Evolutionary conservation across 306 rosid genomes (phyloP), one percentile per base, ranked within the genome.

Genomic region (Sicyos edulis): DNA sequence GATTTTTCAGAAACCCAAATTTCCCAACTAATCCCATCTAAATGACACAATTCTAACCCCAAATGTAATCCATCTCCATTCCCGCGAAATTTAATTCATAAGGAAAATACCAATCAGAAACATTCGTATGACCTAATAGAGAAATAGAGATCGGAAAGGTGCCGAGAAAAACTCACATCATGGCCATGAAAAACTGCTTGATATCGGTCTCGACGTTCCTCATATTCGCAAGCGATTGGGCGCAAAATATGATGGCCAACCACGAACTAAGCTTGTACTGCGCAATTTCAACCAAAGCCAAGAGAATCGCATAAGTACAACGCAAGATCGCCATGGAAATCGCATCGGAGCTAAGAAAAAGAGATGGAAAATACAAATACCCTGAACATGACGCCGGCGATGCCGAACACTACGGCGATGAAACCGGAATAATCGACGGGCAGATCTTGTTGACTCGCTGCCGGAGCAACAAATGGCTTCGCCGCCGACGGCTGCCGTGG

Each of bases 301-400:
- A 34, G 16, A 49, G 40, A 52, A 10, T 45, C 0, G 32, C 13
- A 49, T 16, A 32, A 62, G 70, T 73, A 19, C 37, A 50, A 26
- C 0, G 29, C 12, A 13, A 73, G 67, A 77, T 60, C 70, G 0
- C 20, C 45, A 52, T 52, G 17, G 16, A 16, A 45, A 24, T 6
- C n/a, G 26, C 8, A 29, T 20, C 9, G 6, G 15, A 50, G 24
- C 51, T 50, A 1, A 24, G 20, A 20, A 20, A 57, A 10, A 2
- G 56, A 40, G 6, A 0, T 4, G 8, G 4, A 6, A 37, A 37
- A 10, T 17, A 52, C 15, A 32, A n/a, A 14, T 72, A 74, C 98
- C 88, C 99, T 87, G 74, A 93, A 93, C 99, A 93, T 93, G 75
- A 93, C 97, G 54, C 99, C 99, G 64, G 83, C 93, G 62, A 93